These are phyloP conservation scores for Funneliformis geosporum DNA, from an alignment of 192 early-diverging fungal species.

Conservation along the genomic window DNA sequence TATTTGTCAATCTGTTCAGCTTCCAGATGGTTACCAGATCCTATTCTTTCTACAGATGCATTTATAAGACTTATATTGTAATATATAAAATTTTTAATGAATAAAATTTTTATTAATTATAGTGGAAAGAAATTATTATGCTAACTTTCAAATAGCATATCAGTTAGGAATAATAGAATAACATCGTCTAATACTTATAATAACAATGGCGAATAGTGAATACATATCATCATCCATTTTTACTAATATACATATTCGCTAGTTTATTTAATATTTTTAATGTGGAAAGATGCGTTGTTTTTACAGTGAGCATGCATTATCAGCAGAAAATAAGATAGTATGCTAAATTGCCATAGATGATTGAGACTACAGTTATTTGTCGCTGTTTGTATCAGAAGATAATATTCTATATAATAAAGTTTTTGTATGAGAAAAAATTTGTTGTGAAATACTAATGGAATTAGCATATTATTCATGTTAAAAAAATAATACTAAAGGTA, in stretches of 20 bases:
- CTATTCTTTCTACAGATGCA: background rate
- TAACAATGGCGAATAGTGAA: background rate
- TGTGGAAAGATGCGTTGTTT: background rate
- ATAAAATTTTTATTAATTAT: background rate
- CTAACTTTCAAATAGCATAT: background rate
- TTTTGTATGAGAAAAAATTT: background rate
- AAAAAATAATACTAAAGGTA: background rate
- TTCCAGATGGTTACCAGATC: background rate
- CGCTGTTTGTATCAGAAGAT: background rate
- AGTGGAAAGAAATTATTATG: background rate
- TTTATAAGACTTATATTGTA: background rate
- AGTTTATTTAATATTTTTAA: constrained; percentile 7
- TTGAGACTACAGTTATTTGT: background rate
- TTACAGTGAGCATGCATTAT: background rate
- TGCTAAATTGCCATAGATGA: background rate
- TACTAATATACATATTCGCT: background rate
- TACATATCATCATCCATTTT: background rate
- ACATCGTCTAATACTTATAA: background rate
- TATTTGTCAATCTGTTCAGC: background rate
- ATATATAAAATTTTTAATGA: background rate
- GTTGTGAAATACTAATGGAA: background rate
- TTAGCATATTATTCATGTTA: background rate
- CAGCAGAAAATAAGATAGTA: constrained; percentile 1
- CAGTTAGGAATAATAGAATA: background rate
- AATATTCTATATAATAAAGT: constrained; percentile 3